Evolutionary conservation across 495 filamentous ascomycete genomes (phyloP).

Genomic region (Aspergillus olivimuriae): DNA sequence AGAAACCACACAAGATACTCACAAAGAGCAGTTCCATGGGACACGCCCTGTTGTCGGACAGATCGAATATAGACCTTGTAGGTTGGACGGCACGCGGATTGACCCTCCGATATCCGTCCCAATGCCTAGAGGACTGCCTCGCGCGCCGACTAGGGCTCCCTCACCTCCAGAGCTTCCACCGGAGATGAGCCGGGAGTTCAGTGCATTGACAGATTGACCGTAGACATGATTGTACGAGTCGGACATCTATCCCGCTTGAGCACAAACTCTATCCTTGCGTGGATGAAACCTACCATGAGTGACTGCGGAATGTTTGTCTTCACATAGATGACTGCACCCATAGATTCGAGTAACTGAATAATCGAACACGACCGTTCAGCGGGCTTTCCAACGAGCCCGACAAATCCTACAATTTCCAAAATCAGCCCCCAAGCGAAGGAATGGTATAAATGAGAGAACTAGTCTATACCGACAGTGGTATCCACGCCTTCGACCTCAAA

Average conservation of each 20-base stretch:
- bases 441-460: neutral
- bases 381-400: slow-evolving; percentile 29
- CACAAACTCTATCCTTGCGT: slow-evolving; percentile 24
- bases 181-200: slow-evolving; percentile 48
- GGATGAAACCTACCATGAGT: slow-evolving; percentile 41
- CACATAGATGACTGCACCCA: slow-evolving; percentile 50
- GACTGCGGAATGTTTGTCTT: slow-evolving; percentile 58
- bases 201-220: slow-evolving; percentile 50
- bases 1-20: slow-evolving; percentile 20
- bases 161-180: slow-evolving; percentile 66
- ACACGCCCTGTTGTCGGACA: slow-evolving; percentile 55
- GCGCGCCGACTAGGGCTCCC: slow-evolving; percentile 52
- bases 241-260: slow-evolving; percentile 55
- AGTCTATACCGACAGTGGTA: slow-evolving; percentile 35
- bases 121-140: slow-evolving; percentile 57
- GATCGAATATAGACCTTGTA: slow-evolving; percentile 59
- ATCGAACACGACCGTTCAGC: slow-evolving; percentile 23
- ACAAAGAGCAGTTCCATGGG: slow-evolving; percentile 40
- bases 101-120: slow-evolving; percentile 66
- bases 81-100: slow-evolving; percentile 58
- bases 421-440: neutral
- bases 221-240: slow-evolving; percentile 37
- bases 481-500: slow-evolving; percentile 53
- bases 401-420: slow-evolving; percentile 24
- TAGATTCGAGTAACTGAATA: slow-evolving; percentile 23